Evolutionary conservation across 768 basidiomycete genomes (phyloP).

Genomic region (Suillus tomentosus): DNA sequence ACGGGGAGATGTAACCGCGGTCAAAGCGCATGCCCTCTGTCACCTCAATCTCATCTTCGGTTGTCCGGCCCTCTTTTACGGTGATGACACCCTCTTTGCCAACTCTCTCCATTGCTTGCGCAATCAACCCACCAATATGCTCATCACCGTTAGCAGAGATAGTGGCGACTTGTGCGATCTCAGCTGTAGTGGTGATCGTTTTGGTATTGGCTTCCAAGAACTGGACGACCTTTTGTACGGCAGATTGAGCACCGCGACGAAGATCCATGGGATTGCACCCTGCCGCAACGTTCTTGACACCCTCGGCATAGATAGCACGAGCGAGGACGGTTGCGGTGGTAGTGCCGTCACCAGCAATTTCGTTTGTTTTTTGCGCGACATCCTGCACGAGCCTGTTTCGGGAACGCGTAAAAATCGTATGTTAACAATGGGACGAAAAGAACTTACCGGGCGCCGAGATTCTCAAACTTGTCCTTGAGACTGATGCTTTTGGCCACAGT

Average conservation of each 20-base stretch:
- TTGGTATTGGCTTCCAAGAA: slow-evolving; percentile 88
- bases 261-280: slow-evolving; percentile 99
- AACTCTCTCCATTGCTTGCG: slow-evolving; percentile 99
- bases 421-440: not conserved
- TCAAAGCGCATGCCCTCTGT: slow-evolving; percentile 99
- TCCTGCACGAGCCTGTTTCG: slow-evolving; percentile 81
- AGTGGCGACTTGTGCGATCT: slow-evolving; percentile 99
- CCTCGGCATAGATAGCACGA: slow-evolving; percentile 96
- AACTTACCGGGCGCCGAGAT: slow-evolving; percentile 92
- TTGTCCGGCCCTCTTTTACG: slow-evolving; percentile 97
- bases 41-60: slow-evolving; percentile 98
- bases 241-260: slow-evolving; percentile 95
- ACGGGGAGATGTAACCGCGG: slow-evolving; percentile 96
- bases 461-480: slow-evolving; percentile 98
- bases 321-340: slow-evolving; percentile 98
- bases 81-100: slow-evolving; percentile 99
- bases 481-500: slow-evolving; percentile 95
- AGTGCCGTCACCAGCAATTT: slow-evolving; percentile 95
- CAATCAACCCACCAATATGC: slow-evolving; percentile 93
- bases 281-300: slow-evolving; percentile 98
- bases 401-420: slow-evolving; percentile 10
- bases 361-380: slow-evolving; percentile 96
- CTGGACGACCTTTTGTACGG: slow-evolving; percentile 92
- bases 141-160: slow-evolving; percentile 83
- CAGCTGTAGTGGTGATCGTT: slow-evolving; percentile 94